Conservation (phyloP, 257 asterid species). For the Thymus mandschuricus region DNA sequence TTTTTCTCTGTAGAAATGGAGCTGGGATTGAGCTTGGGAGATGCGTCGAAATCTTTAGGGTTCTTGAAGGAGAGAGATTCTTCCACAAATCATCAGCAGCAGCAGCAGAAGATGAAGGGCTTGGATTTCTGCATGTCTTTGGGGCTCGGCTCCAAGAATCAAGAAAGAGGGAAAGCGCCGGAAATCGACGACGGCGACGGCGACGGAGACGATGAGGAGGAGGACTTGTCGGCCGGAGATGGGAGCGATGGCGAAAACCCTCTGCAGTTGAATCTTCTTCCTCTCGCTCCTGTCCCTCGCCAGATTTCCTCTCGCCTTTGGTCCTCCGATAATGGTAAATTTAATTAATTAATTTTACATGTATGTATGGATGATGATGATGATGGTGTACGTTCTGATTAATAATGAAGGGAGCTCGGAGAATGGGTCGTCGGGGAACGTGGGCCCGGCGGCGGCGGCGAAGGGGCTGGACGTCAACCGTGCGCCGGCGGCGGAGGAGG, state of each 20-base stretch:
- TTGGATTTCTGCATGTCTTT: slow-evolving; percentile 59
- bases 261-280: slow-evolving; percentile 67
- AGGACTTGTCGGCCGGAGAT: slow-evolving; percentile 24
- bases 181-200: slow-evolving; percentile 25
- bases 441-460: slow-evolving; percentile 44
- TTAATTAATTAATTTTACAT: neutral
- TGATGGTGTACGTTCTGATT: neutral
- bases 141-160: slow-evolving; percentile 42
- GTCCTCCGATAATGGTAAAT: slow-evolving; percentile 71
- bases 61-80: slow-evolving; percentile 32
- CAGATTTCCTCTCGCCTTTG: slow-evolving; percentile 42
- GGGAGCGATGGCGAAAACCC: slow-evolving; percentile 38
- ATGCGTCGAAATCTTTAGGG: slow-evolving; percentile 39
- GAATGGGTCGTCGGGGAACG: slow-evolving; percentile 66
- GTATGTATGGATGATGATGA: neutral
- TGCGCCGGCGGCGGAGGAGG: slow-evolving; percentile 61
- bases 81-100: neutral
- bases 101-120: neutral
- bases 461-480: slow-evolving; percentile 61
- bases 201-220: slow-evolving; percentile 25
- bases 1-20: slow-evolving; percentile 47
- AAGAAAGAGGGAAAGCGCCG: slow-evolving; percentile 31
- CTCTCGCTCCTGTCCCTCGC: slow-evolving; percentile 55
- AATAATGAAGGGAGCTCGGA: slow-evolving; percentile 69
- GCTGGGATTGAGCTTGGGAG: slow-evolving; percentile 74